Base-by-base conservation (phyloP, 768 basidiomycete genomes). In the Brasilioporus rufonigricans region DNA sequence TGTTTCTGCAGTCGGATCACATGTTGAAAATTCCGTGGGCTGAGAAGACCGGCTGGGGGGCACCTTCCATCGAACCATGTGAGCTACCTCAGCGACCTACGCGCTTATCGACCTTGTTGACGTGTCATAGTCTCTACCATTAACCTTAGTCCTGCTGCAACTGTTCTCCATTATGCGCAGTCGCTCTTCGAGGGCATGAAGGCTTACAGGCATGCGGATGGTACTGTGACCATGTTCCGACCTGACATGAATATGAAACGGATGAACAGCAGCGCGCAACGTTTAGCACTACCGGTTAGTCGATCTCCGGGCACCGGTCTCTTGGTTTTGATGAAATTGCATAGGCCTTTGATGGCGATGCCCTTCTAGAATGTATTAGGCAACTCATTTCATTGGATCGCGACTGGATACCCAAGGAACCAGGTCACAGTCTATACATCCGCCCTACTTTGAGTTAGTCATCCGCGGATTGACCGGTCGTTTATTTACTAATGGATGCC, bases 161-260 rank as follows among this genome's bases (percentile, higher is more conserved):
- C 90, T 55, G 94, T 94, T 19, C 77, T 98, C 55, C 95, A 98
- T 70, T 98, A 98, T 73, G 93, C 93, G 0, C 92, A 93, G 62
- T 82, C 87, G 44, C 77, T 87, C 44, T 96, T 98, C 66, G 95
- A 98, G 70, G 92, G 95, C 18, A 84, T 97, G 83, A 98, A 98
- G 70, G 95, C 95, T 1, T 98, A 96, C 74, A 79, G 86, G 45
- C 83, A 86, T 60, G 71, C 81, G 35, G 73, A 81, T 45, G 93
- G 87, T 33, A 84, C 80, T 26, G 83, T 94, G 21, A 83, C 87
- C 18, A 73, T 98, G 60, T 98, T 98, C 80, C 78, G 95, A 43
- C 96, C 95, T 3, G 92, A 97, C 73, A 91, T 92, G 91, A 97
- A 98, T 75, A 96, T 98, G 93, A 86, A 85, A 65, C 85, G 95